Percentiles rank a stretch among this genome's conserved stretches.
These are phyloP conservation scores for Colletotrichum zoysiae DNA, from an alignment of 2,329 filamentous ascomycete genomes.

Conservation along the genomic window DNA sequence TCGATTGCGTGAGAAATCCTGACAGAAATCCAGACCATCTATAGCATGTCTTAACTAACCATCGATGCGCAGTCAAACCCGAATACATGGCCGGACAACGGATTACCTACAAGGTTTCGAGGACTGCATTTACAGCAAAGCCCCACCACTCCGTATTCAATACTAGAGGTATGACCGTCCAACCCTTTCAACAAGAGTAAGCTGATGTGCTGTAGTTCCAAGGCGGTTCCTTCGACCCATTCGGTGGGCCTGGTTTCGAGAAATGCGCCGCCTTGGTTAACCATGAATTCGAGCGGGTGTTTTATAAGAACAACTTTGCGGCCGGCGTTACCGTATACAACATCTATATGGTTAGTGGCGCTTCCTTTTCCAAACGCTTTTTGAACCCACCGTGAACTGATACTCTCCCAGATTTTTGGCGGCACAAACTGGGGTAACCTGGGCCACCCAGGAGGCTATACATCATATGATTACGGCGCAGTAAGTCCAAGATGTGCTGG, in stretches of 20 bases:
- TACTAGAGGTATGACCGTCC: conserved; percentile 63
- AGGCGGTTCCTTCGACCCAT: conserved; percentile 79
- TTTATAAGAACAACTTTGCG: conserved; percentile 81
- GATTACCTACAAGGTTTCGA: conserved; percentile 59
- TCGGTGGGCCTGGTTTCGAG: conserved; percentile 78
- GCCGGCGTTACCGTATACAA: conserved; percentile 77
- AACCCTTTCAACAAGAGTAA: background rate
- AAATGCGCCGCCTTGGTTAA: conserved; percentile 76
- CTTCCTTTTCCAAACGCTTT: background rate
- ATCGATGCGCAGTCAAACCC: conserved; percentile 58
- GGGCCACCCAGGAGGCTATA: conserved; percentile 75
- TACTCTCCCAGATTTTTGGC: conserved; percentile 66
- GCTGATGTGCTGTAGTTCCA: conserved; percentile 65
- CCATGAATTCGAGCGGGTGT: conserved; percentile 81
- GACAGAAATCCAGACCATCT: no score
- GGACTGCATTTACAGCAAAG: conserved; percentile 59
- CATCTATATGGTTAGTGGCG: conserved; percentile 75
- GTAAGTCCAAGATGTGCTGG: conserved; percentile 40
- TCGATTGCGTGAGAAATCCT: conserved; percentile 61
- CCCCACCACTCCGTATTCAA: conserved; percentile 72
- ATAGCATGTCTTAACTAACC: background rate
- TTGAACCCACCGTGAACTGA: background rate
- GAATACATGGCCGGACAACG: conserved; percentile 48
- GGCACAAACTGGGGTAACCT: conserved; percentile 89
- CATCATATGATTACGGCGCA: conserved; percentile 67